Evolutionary conservation across 208 protist genomes (phyloP), one percentile per base, ranked within the genome.

Genomic region (Paratrypanosoma confusum): DNA sequence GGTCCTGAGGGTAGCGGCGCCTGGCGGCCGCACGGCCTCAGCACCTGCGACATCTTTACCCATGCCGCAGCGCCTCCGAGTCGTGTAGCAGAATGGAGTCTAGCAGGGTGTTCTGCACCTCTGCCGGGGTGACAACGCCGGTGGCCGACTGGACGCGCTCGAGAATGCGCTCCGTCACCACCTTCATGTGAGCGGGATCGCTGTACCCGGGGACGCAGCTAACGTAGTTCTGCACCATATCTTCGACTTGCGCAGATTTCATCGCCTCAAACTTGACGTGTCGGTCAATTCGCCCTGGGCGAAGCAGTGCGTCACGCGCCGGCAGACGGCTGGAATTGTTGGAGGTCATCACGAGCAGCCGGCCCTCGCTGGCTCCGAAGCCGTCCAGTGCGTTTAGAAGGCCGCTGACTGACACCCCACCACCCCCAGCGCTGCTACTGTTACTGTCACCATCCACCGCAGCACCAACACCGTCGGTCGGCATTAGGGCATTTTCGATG

Each of bases 331-430:
- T 71, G 1, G 76, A 39, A 57, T 95, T 64, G 48, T 97, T 98
- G 0, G 85, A 90, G 0, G 96, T 98, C 58, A 98, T 84, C 52
- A 98, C 78, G 16, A 98, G 57, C 3, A 98, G 39, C 28, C 92
- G 59, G 5, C 92, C 95, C 36, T 98, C 92, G 31, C 74, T 84
- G 42, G 77, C 84, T 0, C 75, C 67, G 36, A 97, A 65, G 18
- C 96, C 96, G 55, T 98, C 96, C 21, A 98, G 58, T 1, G 93
- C 85, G 60, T 98, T 98, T 22, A 98, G 67, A 24, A 98, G 54
- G 0, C 80, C 95, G 39, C 79, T 93, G 41, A 98, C 66, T 1
- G 93, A 95, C 1, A 97, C 57, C n/a, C 63, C 42, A 35, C 53
- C 17, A 47, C 62, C 13, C 44, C 39, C 20, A 27, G 44, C 57